Base-by-base conservation (phyloP, 495 filamentous ascomycete species). In the Oleoguttula mirabilis region DNA sequence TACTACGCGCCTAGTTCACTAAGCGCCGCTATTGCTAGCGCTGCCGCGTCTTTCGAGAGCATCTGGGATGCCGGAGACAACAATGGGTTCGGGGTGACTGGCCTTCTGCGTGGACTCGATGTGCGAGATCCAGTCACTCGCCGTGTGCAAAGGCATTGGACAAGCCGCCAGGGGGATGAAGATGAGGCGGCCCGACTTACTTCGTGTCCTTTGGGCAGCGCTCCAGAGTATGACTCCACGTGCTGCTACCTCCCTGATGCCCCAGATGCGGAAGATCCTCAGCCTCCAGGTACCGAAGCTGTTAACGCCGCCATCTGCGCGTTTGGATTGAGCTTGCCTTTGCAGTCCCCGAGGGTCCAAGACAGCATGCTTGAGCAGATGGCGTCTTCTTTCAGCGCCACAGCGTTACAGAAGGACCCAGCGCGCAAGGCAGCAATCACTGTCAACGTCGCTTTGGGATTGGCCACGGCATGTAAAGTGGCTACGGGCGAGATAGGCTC, bases 21-120 rank as follows among this genome's bases (percentile, higher is more conserved):
- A 19, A 93, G 90, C 55, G 81, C 84, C 15, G 86, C 87, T 0
- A 96, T 99, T 53, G 88, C 88, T 3, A 88, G 76, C 46, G 82
- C 88, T n/a, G 80, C 84, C 3, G 84, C 81, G 0, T 81, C 75
- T 21, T 94, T 96, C 54, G 90, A 99, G 45, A 82, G 71, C 2
- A 71, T 99, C 16, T 99, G 90, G 90, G 90, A 96, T 41, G 71
- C 92, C 28, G 84, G 78, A 11, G 90, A 99, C 57, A 96, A 95
- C 57, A 84, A 77, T 47, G 90, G 85, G 1, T 96, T 92, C 62
- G 90, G 90, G 1, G 77, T 96, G 14, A 90, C 84, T 11, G 83
- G 88, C 15, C 67, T 94, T 23, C 75, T 93, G 4, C 67, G 77
- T 20, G 83, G 85, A 1, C 84, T 90, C 57, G 73, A 80, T 41